Percentiles rank a stretch among this genome's conserved stretches.
These are phyloP conservation scores for Colletotrichum sp. DNA, from an alignment of 2,329 filamentous ascomycete species.

Conservation along the genomic window DNA sequence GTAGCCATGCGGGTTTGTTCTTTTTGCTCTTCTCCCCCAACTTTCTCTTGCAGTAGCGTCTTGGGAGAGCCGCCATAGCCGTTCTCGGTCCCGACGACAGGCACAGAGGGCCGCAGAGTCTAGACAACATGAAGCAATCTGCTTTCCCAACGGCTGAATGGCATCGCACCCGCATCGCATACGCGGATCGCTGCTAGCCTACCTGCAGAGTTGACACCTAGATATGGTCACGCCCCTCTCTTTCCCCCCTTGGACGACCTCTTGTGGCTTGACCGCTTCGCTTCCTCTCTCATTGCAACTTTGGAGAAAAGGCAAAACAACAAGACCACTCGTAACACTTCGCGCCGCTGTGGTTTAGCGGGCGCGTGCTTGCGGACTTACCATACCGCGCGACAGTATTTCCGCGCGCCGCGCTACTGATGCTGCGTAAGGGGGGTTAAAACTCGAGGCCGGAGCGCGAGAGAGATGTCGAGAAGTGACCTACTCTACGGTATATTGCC, in stretches of 20 bases:
- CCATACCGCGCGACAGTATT: not conserved
- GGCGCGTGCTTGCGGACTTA: not conserved
- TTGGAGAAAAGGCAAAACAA: not conserved
- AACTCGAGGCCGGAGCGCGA: not conserved
- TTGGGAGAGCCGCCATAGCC: not conserved
- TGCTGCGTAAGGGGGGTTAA: not conserved
- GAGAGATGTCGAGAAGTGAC: not conserved
- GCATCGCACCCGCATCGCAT: not conserved
- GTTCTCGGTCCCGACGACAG: not conserved
- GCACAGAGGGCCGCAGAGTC: not conserved
- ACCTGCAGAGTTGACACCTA: not conserved
- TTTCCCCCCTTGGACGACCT: not conserved
- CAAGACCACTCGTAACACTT: not conserved
- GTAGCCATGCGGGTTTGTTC: not conserved
- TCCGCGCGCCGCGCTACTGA: not conserved
- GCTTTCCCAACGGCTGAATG: not conserved
- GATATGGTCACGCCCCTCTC: not conserved
- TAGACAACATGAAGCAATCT: not conserved
- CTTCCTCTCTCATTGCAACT: not conserved
- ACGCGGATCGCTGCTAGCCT: not conserved
- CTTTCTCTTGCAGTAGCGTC: not conserved
- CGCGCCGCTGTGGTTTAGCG: not conserved
- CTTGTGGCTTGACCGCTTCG: not conserved
- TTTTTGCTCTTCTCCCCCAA: not conserved
- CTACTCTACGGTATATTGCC: not conserved